Evolutionary conservation across 129 eudicot species (phyloP).

Genomic region (Centella asiatica): DNA sequence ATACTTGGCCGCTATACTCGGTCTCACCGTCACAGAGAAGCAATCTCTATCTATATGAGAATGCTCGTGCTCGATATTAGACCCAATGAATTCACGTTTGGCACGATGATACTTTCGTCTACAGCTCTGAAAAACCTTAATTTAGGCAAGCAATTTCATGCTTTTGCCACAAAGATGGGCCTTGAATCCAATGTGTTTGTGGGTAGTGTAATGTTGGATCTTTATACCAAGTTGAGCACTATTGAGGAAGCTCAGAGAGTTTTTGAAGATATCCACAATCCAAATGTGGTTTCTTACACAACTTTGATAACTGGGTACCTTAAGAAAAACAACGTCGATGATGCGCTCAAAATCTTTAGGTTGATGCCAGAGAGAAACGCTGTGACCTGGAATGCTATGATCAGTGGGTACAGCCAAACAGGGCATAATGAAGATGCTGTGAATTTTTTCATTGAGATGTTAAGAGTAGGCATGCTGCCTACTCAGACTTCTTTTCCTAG

Average conservation of each 20-base stretch:
- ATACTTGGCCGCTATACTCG: conserved; percentile 40
- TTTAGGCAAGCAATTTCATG: conserved; percentile 57
- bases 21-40: conserved; percentile 29
- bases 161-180: conserved; percentile 29
- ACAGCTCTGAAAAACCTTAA: conserved; percentile 31
- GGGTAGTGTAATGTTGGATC: conserved; percentile 51
- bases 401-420: conserved; percentile 60
- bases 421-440: conserved; percentile 70
- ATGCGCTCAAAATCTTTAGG: conserved; percentile 39
- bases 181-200: conserved; percentile 44
- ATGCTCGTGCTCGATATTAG: conserved; percentile 44
- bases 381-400: conserved; percentile 68
- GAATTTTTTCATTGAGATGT: conserved; percentile 52
- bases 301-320: conserved; percentile 52
- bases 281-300: conserved; percentile 70
- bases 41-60: conserved; percentile 30
- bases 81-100: conserved; percentile 64
- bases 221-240: conserved; percentile 39
- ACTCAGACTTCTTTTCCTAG: conserved; percentile 46
- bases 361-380: conserved; percentile 63
- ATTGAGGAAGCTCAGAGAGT: conserved; percentile 50
- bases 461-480: conserved; percentile 51
- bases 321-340: conserved; percentile 40
- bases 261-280: conserved; percentile 43
- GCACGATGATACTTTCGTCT: conserved; percentile 41